Conservation (phyloP, 2,329 filamentous ascomycete genomes). For the Colletotrichum lindemuthianum region DNA sequence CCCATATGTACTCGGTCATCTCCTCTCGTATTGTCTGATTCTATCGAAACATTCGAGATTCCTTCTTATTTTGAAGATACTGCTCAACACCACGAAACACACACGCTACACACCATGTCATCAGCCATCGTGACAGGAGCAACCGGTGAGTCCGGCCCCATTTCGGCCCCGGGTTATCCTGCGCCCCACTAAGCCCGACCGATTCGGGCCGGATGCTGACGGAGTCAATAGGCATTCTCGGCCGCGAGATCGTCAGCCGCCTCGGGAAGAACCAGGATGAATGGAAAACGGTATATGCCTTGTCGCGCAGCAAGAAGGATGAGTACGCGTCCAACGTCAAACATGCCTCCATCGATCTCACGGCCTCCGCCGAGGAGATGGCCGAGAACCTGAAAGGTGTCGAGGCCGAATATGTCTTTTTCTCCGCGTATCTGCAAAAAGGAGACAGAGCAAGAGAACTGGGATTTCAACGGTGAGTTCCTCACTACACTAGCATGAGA, state of each 20-base stretch:
- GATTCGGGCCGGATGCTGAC: neutral
- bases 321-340: constrained; percentile 37
- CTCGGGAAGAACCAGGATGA: constrained; percentile 32
- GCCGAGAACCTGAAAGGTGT: constrained; percentile 39
- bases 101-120: constrained; percentile 17
- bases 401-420: constrained; percentile 41
- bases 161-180: too few relatives aligned
- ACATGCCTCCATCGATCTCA: constrained; percentile 40
- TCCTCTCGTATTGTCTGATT: too few relatives aligned
- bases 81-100: neutral
- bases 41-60: neutral
- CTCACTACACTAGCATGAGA: neutral
- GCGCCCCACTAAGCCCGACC: neutral
- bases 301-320: constrained; percentile 41
- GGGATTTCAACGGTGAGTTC: constrained; percentile 41
- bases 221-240: constrained; percentile 37
- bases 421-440: constrained; percentile 40
- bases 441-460: constrained; percentile 39
- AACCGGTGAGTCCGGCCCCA: constrained; percentile 6
- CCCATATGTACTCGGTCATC: neutral
- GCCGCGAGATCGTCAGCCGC: constrained; percentile 40
- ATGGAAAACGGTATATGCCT: constrained; percentile 39
- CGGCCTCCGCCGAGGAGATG: constrained; percentile 39
- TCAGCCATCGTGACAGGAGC: constrained; percentile 36
- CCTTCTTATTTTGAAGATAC: too few relatives aligned